Evolutionary conservation across 2,329 filamentous ascomycete species (phyloP), one percentile per base, ranked within the genome.

Genomic region (Penicillium olsonii): DNA sequence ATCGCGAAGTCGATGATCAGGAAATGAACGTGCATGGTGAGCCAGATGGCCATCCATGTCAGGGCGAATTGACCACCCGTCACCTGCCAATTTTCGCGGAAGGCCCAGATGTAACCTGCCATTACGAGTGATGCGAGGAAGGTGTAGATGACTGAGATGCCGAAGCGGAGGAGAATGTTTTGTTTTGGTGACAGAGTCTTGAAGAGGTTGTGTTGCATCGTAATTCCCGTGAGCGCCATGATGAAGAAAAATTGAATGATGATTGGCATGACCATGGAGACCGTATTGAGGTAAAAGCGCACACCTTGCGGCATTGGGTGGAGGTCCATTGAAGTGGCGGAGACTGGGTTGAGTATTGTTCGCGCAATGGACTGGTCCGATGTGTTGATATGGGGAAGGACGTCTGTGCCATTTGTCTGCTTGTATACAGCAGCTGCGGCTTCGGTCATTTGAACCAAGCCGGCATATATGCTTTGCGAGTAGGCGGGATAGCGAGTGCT

Each of bases 231-330:
- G 45, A 76, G 55, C 33, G 68, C 68, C 37, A 71, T 66, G 12
- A 77, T 60, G 59, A 72, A 77, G 66, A 77, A 76, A 64, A 77
- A 77, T 50, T 77, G 69, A 48, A 72, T 68, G 12, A 77, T 66
- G 7, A 77, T 60, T 7, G 73, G 66, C 37, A 77, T 65, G 39
- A 74, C 69, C 50, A 76, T 69, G 2, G 68, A 61, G 9, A 75
- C 58, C 1, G 71, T 76, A 57, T 75, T 77, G 59, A 75, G 73
- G 42, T 76, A 62, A 2, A 73, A 59, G 2, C 70, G 59, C 1
- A 68, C 63, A 5, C 72, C 71, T 45, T 77, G 71, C 0, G 61
- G 52, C 0, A 71, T 75, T 0, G 67, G 62, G 50, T 74, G 66
- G 52, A 76, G 68, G 56, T 77, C 70, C 42, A 64, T 52, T 5